Evolutionary conservation across 2,329 filamentous ascomycete species (phyloP).

Genomic region (Lasiodiplodia hormozganensis): DNA sequence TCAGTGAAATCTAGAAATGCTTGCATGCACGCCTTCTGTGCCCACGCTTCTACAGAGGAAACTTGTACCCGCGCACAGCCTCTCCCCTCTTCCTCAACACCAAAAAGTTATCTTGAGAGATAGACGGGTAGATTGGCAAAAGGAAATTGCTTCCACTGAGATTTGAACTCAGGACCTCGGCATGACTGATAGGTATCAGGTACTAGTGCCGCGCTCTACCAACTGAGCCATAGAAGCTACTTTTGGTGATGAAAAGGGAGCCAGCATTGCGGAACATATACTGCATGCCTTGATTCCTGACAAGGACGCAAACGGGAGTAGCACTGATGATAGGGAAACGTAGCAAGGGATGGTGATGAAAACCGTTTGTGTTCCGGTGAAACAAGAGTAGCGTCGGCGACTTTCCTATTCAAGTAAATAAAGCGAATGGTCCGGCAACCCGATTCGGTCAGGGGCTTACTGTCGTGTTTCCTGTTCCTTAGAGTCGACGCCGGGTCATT

Average conservation of each 20-base stretch:
- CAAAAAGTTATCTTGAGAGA: not conserved
- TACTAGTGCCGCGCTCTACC: constrained; percentile 30
- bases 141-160: constrained; percentile 28
- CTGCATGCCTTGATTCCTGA: not conserved
- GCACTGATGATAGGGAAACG: not conserved
- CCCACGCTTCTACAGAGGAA: not conserved
- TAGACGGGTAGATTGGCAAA: not conserved
- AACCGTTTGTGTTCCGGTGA: not conserved
- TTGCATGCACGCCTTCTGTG: not conserved
- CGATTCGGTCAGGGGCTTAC: constrained; percentile 9
- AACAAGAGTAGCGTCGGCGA: not conserved
- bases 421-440: constrained; percentile 11
- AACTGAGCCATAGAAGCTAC: constrained; percentile 29
- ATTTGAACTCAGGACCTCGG: constrained; percentile 31
- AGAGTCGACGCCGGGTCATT: not conserved
- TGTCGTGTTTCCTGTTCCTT: not conserved
- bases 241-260: not conserved
- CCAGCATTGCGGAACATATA: too few relatives aligned
- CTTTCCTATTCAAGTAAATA: constrained; percentile 10
- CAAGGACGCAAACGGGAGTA: not conserved
- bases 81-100: not conserved
- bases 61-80: not conserved
- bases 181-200: constrained; percentile 4
- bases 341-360: not conserved
- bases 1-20: too few relatives aligned